Evolutionary conservation across 2,329 filamentous ascomycete species (phyloP), one percentile per base, ranked within the genome.

Genomic region (Rasamsonia emersonii): DNA sequence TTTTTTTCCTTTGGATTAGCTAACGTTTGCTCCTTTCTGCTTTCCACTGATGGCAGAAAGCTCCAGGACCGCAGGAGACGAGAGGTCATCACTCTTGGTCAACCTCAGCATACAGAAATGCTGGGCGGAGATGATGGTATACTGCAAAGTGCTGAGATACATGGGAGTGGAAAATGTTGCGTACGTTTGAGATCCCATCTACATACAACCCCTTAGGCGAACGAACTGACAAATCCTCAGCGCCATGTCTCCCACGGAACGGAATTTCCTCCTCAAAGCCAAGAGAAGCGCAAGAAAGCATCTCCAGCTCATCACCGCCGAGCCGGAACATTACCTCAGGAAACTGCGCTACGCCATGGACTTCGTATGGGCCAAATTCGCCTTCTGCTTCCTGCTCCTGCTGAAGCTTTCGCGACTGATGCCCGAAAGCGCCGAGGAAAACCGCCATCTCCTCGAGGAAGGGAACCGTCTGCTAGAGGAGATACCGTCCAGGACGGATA

Each of bases 331-430:
- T 2, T 75, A 75, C 41, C 60, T 74, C 6, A 61, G 56, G 9
- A 68, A 66, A 10, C 61, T 74, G 19, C 63, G 61, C 18, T 73
- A 67, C 40, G 68, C 70, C 0, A 71, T 72, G 61, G 69, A 73
- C 33, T 74, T 73, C 37, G 70, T 74, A 13, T 73, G 70, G 70
- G 70, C 70, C 0, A 75, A 75, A 45, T 70, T 67, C 30, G 68
- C 70, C 0, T 74, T 73, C 38, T 73, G 68, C n/a, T 68, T 73
- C 26, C 51, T 74, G 2, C 54, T 75, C 1, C 59, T 73, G 1
- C 59, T 75, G 2, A 71, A 71, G 35, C 54, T 74, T 3, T 64
- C 67, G 0, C 61, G 68, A 0, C 55, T 74, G 1, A 51, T 73
- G 0, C 64, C 64, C 0, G 64, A 68, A 35, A 38, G 49, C 5